Base-by-base conservation (phyloP, 495 filamentous ascomycete species). In the Evansstolkia leycettana region DNA sequence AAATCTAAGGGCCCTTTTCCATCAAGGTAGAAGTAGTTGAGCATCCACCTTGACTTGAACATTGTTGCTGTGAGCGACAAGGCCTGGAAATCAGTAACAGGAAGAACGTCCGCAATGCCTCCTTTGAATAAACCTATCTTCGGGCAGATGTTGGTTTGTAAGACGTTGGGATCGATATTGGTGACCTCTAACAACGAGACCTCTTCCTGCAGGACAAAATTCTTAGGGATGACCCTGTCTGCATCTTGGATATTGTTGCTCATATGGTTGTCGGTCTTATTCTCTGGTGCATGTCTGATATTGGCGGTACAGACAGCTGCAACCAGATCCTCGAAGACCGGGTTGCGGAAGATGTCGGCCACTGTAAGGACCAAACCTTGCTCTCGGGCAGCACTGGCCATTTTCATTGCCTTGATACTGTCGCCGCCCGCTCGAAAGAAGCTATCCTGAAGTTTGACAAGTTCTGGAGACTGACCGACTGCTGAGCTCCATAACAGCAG, bases 321-420 rank as follows among this genome's bases (percentile, higher is more conserved):
- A 17, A 65, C 36, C 66, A 70, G 67, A 17, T 69, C 59, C 23
- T 60, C 60, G 35, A 70, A 67, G 0, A 59, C 50, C 11, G 66
- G 66, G 18, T 55, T 57, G 33, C 54, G 54, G 45, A 70, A 67
- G 26, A 70, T 57, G 48, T 69, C 66, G 0, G 69, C 65, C 9
- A 80, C 75, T 3, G 67, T 75, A 28, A 80, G 45, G 17, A 64
- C 52, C 25, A 78, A 34, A 3, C 70, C 69, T 17, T 70, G 62
- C 27, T 70, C 63, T 7, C 67, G 57, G 19, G 69, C 68, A 41
- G 69, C 67, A 8, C 74, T 70, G 7, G 77, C 77, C 29, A 82
- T 58, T 51, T 73, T 77, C 73, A 83, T 83, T 8, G 78, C 76
- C 5, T 67, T 65, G 37, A 83, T 78, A 34, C 76, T 69, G 33